Evolutionary conservation across 345 rosid genomes (phyloP).

Genomic region (Dipteronia dyeriana): DNA sequence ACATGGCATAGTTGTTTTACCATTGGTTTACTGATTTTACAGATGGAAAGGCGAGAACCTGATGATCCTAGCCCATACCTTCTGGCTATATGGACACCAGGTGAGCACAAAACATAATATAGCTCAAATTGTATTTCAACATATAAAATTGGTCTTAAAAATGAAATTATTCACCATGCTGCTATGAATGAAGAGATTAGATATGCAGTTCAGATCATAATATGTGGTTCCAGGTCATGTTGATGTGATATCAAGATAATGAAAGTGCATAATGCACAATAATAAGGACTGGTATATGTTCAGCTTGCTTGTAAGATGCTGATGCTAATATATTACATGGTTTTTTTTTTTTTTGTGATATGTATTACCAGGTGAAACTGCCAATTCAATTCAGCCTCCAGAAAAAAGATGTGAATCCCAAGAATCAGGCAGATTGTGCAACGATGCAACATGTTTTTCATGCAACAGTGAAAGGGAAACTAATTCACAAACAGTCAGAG

Average conservation of each 20-base stretch:
- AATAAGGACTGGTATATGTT: neutral
- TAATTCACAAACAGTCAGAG: conserved; percentile 72
- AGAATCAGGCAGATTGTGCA: conserved; percentile 58
- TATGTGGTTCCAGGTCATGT: neutral
- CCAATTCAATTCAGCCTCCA: conserved; percentile 62
- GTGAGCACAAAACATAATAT: conserved; percentile 38
- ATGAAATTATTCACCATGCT: neutral
- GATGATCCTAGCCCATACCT: conserved; percentile 97
- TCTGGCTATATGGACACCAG: conserved; percentile 95
- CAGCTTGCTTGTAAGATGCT: neutral
- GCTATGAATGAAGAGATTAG: neutral
- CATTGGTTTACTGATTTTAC: conserved; percentile 24
- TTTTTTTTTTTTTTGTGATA: neutral
- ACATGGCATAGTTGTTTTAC: neutral
- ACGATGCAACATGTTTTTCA: conserved; percentile 63
- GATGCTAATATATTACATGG: neutral
- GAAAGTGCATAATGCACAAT: neutral
- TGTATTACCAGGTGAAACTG: conserved; percentile 75
- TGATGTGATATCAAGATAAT: neutral
- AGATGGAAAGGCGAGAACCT: conserved; percentile 82
- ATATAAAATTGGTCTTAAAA: neutral
- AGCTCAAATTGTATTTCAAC: neutral
- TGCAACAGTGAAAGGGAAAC: conserved; percentile 78
- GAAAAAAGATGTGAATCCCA: conserved; percentile 50
- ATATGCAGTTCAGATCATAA: conserved; percentile 4